Evolutionary conservation across 805 yeast species (phyloP).

Genomic region (Schizosaccharomyces pombe): DNA sequence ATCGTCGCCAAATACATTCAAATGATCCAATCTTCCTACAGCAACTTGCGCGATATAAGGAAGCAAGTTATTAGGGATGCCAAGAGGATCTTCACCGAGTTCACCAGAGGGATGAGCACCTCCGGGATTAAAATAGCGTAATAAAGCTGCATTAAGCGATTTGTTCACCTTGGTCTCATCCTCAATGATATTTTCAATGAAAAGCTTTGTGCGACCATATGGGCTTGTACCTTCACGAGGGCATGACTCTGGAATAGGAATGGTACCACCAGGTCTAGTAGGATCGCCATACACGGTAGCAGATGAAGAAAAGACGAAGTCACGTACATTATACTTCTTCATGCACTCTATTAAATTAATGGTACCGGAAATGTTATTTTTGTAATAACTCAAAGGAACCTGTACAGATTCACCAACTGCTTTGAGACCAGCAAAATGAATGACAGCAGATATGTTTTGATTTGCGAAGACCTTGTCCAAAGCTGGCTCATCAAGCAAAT

Average conservation of each 20-base stretch:
- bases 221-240: constrained; percentile 58
- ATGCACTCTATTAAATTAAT: constrained; percentile 32
- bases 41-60: constrained; percentile 65
- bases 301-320: constrained; percentile 52
- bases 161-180: constrained; percentile 28
- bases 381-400: constrained; percentile 44
- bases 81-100: constrained; percentile 61
- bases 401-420: constrained; percentile 60
- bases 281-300: constrained; percentile 76
- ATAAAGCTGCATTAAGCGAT: constrained; percentile 25
- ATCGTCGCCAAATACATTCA: constrained; percentile 49
- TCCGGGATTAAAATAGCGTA: constrained; percentile 63
- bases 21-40: constrained; percentile 39
- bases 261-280: constrained; percentile 43
- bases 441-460: constrained; percentile 32
- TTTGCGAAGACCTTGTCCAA: constrained; percentile 26
- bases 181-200: constrained; percentile 37
- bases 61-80: constrained; percentile 51
- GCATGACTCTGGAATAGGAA: constrained; percentile 59
- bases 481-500: constrained; percentile 27
- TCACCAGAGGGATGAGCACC: constrained; percentile 70
- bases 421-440: constrained; percentile 65
- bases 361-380: constrained; percentile 48
- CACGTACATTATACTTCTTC: constrained; percentile 23
- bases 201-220: constrained; percentile 48